These are phyloP conservation scores for Globisporangium abappressorium DNA, from an alignment of 352 stramenopile genomes.

Conservation along the genomic window DNA sequence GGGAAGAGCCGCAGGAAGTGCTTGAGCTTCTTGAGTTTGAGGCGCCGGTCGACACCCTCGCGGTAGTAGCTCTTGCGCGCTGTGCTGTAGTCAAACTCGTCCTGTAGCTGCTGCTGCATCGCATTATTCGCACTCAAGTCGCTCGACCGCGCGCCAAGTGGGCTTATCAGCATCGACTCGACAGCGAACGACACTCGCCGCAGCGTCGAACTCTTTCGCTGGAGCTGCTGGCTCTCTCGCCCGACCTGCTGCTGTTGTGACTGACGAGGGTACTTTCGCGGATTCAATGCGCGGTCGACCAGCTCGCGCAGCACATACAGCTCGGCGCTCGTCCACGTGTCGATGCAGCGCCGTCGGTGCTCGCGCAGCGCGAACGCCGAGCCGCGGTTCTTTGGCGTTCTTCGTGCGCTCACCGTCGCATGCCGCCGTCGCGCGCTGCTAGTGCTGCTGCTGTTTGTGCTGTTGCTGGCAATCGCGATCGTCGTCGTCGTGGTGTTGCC, in stretches of 20 bases:
- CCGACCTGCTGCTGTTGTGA: slow-evolving; percentile 4
- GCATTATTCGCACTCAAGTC: neutral
- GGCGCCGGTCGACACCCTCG: slow-evolving; percentile 34
- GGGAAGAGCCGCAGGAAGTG: slow-evolving; percentile 65
- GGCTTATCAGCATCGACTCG: slow-evolving; percentile 15
- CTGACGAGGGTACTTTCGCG: slow-evolving; percentile 19
- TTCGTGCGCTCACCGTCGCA: neutral
- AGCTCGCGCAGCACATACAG: slow-evolving; percentile 56
- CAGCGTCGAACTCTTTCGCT: slow-evolving; percentile 16
- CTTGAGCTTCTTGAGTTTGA: slow-evolving; percentile 36
- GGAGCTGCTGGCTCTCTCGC: slow-evolving; percentile 13
- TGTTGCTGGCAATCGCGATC: neutral
- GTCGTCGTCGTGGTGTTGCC: neutral
- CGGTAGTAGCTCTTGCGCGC: slow-evolving; percentile 43
- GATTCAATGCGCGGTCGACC: slow-evolving; percentile 38
- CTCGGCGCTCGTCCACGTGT: slow-evolving; percentile 57
- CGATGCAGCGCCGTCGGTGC: slow-evolving; percentile 31
- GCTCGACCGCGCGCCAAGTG: neutral
- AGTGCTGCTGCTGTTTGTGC: slow-evolving; percentile 5
- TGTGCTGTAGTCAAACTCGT: slow-evolving; percentile 7
- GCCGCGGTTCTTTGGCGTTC: slow-evolving; percentile 13
- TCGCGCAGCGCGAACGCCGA: slow-evolving; percentile 18
- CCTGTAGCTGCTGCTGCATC: neutral
- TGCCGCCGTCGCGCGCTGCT: neutral
- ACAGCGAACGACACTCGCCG: slow-evolving; percentile 17